These are phyloP conservation scores for Starmera dryadoides DNA, from an alignment of 805 yeast genomes.

Conservation along the genomic window DNA sequence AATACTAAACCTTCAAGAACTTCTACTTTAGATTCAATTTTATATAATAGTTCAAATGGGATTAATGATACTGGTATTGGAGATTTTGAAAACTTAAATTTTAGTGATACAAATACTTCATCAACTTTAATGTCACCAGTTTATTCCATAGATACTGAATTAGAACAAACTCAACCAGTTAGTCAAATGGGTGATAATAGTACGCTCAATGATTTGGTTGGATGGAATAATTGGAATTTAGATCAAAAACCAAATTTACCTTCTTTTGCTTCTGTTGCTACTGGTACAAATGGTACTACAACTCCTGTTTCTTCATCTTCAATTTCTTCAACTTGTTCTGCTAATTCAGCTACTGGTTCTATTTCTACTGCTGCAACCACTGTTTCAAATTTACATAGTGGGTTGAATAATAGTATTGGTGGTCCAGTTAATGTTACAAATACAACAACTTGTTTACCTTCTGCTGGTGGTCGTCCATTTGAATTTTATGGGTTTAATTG, in stretches of 20 bases:
- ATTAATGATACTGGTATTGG: not conserved
- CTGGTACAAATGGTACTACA: too few relatives aligned
- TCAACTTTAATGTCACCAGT: slow-evolving; percentile 14
- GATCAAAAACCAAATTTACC: not conserved
- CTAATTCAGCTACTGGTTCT: too few relatives aligned
- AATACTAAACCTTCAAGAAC: not conserved
- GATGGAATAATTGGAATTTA: not conserved
- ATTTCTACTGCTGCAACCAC: too few relatives aligned
- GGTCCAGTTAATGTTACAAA: not conserved
- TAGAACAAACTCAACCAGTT: not conserved
- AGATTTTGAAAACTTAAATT: slow-evolving; percentile 8
- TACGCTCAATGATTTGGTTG: not conserved
- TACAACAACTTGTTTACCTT: not conserved
- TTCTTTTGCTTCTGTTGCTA: too few relatives aligned
- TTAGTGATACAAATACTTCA: slow-evolving; percentile 11
- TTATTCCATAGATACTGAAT: slow-evolving; percentile 7
- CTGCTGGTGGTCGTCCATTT: not conserved
- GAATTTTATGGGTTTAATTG: slow-evolving; percentile 1
- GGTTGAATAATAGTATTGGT: not conserved
- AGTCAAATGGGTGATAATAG: not conserved
- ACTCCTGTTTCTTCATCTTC: too few relatives aligned
- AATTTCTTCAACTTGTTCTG: too few relatives aligned
- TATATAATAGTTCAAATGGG: not conserved
- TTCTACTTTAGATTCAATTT: not conserved
- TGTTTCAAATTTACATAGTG: not conserved